These are phyloP conservation scores for Phytophthora kernoviae DNA, from an alignment of 352 stramenopile species.

Conservation along the genomic window DNA sequence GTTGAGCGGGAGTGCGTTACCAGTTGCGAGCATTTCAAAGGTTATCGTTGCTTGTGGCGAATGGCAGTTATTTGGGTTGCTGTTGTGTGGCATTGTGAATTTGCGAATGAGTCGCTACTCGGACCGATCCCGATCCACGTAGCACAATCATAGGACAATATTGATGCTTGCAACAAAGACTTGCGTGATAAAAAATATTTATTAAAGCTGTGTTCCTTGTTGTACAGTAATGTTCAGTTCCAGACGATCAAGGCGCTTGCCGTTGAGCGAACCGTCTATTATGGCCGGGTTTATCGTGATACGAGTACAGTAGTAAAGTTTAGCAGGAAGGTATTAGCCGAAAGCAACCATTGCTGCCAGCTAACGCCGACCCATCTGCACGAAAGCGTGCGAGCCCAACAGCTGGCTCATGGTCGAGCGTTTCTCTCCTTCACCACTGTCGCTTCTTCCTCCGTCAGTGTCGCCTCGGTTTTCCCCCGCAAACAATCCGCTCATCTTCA, in stretches of 20 bases:
- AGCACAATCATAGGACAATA: slow-evolving; percentile 12
- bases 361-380: no score
- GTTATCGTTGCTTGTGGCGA: not conserved
- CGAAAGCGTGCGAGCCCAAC: no score
- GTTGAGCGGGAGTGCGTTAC: slow-evolving; percentile 6
- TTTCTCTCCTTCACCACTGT: slow-evolving; percentile 26
- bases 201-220: no score
- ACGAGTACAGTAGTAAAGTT: no score
- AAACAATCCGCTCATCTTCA: slow-evolving; percentile 27
- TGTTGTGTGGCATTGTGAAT: slow-evolving; percentile 2
- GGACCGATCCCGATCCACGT: slow-evolving; percentile 3
- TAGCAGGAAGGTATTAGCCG: no score
- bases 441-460: not conserved
- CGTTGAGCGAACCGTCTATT: no score
- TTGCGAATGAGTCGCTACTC: slow-evolving; percentile 63
- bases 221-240: not conserved
- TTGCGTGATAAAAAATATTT: no score
- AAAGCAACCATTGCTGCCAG: no score
- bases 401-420: slow-evolving; percentile 19
- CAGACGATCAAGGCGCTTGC: no score
- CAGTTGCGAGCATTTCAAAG: not conserved
- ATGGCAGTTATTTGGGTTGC: slow-evolving; percentile 81
- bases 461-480: slow-evolving; percentile 6
- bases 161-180: no score
- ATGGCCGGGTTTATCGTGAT: no score